Base-by-base conservation (phyloP, 345 rosid species). In the Viola odorata region DNA sequence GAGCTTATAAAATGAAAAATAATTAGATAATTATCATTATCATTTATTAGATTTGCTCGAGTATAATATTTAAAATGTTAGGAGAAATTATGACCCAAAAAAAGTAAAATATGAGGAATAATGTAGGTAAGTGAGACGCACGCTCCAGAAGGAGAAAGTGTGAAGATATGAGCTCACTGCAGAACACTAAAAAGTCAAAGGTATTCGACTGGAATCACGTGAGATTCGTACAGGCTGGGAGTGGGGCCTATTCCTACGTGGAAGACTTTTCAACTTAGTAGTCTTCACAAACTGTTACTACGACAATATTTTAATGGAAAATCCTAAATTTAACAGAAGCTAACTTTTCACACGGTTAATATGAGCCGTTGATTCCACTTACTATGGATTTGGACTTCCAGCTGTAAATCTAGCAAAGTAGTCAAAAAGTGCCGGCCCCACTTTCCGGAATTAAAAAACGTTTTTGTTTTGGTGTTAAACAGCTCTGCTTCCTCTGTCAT, bases 141-240 rank as follows among this genome's bases (percentile, higher is more conserved):
- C n/a, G n/a, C n/a, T n/a, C n/a, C n/a, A n/a, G n/a, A n/a, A n/a
- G n/a, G n/a, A n/a, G n/a, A n/a, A n/a, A n/a, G 64, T 37, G 66
- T 61, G 68, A 52, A 45, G 41, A 16, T 41, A 41, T 37, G 1
- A 50, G 11, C 12, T 11, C 23, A 15, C 3, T 16, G 57, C 64
- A 63, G 53, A 4, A 15, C 3, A 52, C 55, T 3, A 3, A 0
- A 73, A 77, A 78, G 78, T 78, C 79, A 77, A 75, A 71, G 59
- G 48, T 49, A 69, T 75, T 76, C 73, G 71, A 63, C 82, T 62
- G 0, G 65, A 61, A 75, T 73, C 85, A 75, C 88, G 82, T 79
- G 88, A 79, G 84, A 78, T 78, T 83, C 85, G 66, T 61, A 74
- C 85, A 83, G 85, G 68, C 85, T 81, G 85, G 70, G 32, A 23